Base-by-base conservation (phyloP, 2,329 filamentous ascomycete species). In the Cylindrodendrum hubeiense region DNA sequence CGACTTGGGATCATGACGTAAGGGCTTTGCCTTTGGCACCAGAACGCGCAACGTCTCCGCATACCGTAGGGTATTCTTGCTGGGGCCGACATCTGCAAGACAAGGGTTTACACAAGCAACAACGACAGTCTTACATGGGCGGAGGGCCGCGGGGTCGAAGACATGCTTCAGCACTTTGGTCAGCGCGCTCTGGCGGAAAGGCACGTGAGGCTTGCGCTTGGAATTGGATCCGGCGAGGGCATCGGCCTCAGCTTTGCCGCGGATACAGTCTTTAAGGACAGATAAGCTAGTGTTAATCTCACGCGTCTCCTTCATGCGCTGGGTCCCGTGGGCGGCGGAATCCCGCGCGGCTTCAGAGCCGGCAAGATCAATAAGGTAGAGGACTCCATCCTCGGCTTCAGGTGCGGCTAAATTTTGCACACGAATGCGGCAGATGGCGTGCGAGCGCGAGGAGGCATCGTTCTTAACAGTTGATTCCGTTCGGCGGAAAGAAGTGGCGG, bases 261-360 rank as follows among this genome's bases (percentile, higher is more conserved):
- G 80, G 50, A 87, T 87, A 60, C 84, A 87, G 66, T 86, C 84
- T 62, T 87, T 86, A 2, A 87, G 78, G 0, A 83, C 79, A 0
- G 83, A 85, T 0, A 86, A 77, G 62, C 83, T 85, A 9, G 75
- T 78, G 68, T 85, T 85, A 74, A 86, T 85, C 70, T 85, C 80
- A 10, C 78, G 76, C 4, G 82, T 78, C 69, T 85, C 84, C 37
- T 79, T 79, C 78, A 85, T 83, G 8, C 83, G 81, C 33, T 81
- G 80, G 1, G 79, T 72, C 1, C 77, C 78, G 68, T 86, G 83
- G 3, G 67, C 67, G 0, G 72, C 71, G 1, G 79, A 71, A 65
- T 86, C 83, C 6, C 83, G 80, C 2, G 83, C 83, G 1, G 77
- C 79, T 67, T 87, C 85, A 10, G 83, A 85, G 1, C 84, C 84